Evolutionary conservation across 225 moss, liverwort and hornwort species (phyloP), one percentile per base, ranked within the genome.

Genomic region (Rhytidiadelphus loreus): DNA sequence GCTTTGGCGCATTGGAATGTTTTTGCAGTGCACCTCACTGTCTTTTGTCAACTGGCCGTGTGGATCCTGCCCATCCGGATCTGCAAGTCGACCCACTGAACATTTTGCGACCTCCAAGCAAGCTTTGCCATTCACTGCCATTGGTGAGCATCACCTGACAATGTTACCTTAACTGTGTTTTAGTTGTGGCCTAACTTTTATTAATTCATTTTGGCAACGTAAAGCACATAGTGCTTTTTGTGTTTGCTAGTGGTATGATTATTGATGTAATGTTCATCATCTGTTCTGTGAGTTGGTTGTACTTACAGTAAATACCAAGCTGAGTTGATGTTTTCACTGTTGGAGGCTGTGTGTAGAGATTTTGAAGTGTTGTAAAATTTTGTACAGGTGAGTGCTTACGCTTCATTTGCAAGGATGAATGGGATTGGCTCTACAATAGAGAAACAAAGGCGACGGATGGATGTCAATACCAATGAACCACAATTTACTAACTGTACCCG

Each of bases 41-140:
- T 83, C 92, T 98, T 76, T 87, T 98, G 89, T 96, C 97, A 82
- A 94, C 96, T 81, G 97, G 96, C 55, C 95, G 98, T 89, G 97
- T 98, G 87, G 98, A 98, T 76, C 91, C 96, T 89, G 85, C 88
- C 64, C 98, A 98, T 93, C 95, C 96, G 66, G 98, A 98, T 88
- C 89, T 98, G 94, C 94, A 93, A 89, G 97, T 97, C 29, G 97
- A 98, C 78, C 98, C 98, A 75, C 95, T 98, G 86, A 97, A 96
- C 89, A 98, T 98, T 85, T 87, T 98, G 92, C 98, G 98, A 53
- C 98, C 97, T 60, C 90, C 93, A 86, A 97, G 94, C 94, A 98
- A 98, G 88, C 93, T 98, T 82, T 97, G 96, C 84, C 98, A 98
- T 92, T 93, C 95, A 83, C 88, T 98, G 62, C 98, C 95, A 76